Conservation (phyloP, 208 protist genomes). For the Lotmaria passim region DNA sequence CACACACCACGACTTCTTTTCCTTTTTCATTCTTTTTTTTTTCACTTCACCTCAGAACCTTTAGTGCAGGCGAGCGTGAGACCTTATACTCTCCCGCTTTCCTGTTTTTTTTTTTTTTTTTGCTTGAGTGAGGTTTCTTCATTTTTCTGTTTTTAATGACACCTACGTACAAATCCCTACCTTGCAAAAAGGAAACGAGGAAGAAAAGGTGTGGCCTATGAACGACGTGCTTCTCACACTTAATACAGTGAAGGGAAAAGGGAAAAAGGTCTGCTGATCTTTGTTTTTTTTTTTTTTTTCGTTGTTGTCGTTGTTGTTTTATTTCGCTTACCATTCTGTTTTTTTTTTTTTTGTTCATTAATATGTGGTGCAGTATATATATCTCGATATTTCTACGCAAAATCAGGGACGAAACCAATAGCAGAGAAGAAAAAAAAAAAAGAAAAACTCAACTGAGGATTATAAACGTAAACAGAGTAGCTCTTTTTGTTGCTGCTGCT, state of each 20-base stretch:
- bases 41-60: constrained; percentile 10
- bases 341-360: not conserved
- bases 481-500: not conserved
- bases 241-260: too few species aligned
- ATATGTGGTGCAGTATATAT: constrained; percentile 9
- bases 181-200: constrained; percentile 2
- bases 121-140: not conserved
- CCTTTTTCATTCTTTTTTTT: not conserved
- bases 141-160: not conserved
- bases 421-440: not conserved
- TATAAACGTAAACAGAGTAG: not conserved
- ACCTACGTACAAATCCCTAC: not conserved
- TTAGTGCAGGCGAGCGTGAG: constrained; percentile 4
- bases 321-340: not conserved
- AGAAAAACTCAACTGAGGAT: not conserved
- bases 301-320: not conserved
- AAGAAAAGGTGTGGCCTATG: not conserved
- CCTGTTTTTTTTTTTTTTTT: constrained; percentile 1
- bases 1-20: constrained; percentile 9
- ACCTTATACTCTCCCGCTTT: not conserved
- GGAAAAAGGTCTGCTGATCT: not conserved
- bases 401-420: not conserved
- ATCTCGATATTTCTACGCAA: not conserved
- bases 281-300: constrained; percentile 6
- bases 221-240: too few species aligned